Conservation (phyloP, 495 filamentous ascomycete genomes). For the Lophiostoma macrostomum region DNA sequence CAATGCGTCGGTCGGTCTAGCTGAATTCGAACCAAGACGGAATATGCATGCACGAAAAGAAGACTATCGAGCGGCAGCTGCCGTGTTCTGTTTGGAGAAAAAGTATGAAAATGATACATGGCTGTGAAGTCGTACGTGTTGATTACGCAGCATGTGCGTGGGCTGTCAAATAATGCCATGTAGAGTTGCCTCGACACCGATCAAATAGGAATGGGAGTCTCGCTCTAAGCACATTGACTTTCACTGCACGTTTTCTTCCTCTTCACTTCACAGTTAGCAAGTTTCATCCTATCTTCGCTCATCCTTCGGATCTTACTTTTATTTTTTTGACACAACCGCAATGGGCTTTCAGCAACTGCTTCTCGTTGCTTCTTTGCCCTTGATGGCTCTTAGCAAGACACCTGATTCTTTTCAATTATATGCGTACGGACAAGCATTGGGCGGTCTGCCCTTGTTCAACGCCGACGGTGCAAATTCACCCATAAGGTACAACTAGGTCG, state of each 20-base stretch:
- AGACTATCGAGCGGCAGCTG: too few species aligned
- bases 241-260: neutral
- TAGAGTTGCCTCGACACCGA: too few species aligned
- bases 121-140: too few species aligned
- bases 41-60: too few species aligned
- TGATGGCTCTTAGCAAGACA: slow-evolving; percentile 1
- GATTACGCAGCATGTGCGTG: too few species aligned
- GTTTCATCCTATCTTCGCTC: neutral
- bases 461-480: neutral
- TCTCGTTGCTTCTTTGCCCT: slow-evolving; percentile 3
- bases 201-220: too few species aligned
- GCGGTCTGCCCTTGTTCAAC: slow-evolving; percentile 1
- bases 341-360: neutral
- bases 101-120: too few species aligned
- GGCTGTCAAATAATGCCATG: too few species aligned
- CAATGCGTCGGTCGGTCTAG: too few species aligned
- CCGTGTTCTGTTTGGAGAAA: too few species aligned
- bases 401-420: neutral
- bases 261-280: neutral
- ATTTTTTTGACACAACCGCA: neutral
- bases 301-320: neutral
- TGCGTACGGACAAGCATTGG: neutral
- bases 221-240: too few species aligned
- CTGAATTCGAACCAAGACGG: too few species aligned
- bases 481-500: neutral